Conservation (phyloP, 2,329 filamentous ascomycete genomes). For the Bipolaris bicolor region DNA sequence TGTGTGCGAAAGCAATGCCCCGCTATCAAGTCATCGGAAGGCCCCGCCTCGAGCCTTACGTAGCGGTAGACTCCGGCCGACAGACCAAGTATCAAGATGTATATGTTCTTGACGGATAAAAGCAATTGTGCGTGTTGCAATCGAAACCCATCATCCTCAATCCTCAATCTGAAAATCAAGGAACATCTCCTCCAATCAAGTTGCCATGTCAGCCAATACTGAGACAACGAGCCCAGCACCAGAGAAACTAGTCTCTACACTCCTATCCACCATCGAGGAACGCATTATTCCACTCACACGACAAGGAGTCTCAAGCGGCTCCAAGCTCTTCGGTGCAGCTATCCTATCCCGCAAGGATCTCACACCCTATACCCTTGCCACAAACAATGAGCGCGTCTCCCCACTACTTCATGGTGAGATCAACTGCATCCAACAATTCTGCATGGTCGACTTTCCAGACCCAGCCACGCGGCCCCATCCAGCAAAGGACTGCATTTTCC, state of each 20-base stretch:
- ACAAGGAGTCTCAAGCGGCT: conserved; percentile 58
- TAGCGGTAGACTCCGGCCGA: conserved; percentile 9
- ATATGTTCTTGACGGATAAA: neutral
- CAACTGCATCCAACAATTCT: conserved; percentile 66
- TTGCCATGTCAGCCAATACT: conserved; percentile 9
- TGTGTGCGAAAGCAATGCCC: neutral
- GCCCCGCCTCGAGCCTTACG: conserved; percentile 3
- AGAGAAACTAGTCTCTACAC: conserved; percentile 4
- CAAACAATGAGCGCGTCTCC: conserved; percentile 62
- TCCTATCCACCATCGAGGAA: conserved; percentile 43
- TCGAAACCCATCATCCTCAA: neutral
- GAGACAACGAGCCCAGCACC: neutral
- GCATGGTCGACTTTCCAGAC: conserved; percentile 43
- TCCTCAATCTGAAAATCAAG: neutral
- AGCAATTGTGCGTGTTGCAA: neutral
- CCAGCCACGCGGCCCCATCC: conserved; percentile 49
- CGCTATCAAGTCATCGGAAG: conserved; percentile 3
- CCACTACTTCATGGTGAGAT: conserved; percentile 66
- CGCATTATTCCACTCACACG: conserved; percentile 60
- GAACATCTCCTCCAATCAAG: neutral
- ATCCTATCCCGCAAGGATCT: conserved; percentile 56
- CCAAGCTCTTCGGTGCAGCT: conserved; percentile 64
- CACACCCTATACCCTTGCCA: conserved; percentile 56
- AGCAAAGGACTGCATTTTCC: conserved; percentile 61
- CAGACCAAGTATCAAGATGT: neutral